phyloP scores from a whole-genome alignment of 257 asterid species.

The Nicotiana benthamiana region DNA sequence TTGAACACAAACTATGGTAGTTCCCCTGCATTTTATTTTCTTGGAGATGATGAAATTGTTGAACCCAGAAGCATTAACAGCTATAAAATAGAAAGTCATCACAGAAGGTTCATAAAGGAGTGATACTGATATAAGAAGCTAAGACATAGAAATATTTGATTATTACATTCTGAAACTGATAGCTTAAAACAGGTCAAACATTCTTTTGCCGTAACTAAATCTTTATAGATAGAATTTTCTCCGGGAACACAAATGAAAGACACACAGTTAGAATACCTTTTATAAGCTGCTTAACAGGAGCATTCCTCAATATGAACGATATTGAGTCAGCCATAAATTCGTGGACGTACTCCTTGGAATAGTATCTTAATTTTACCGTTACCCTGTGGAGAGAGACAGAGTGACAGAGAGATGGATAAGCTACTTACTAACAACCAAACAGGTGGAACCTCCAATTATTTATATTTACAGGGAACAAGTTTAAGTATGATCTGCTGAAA shows the following conservation, averaged over 20 bases:
- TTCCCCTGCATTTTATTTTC: background rate
- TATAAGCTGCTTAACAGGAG: constrained; percentile 48
- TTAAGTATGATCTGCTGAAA: constrained; percentile 4
- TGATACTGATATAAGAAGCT: background rate
- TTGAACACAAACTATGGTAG: background rate
- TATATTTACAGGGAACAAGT: background rate
- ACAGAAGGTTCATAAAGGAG: background rate
- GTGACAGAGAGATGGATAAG: constrained; percentile 5
- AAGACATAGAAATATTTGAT: background rate
- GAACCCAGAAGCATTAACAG: background rate
- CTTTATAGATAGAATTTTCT: background rate
- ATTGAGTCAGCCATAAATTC: constrained; percentile 83
- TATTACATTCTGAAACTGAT: constrained; percentile 3
- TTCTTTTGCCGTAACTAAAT: background rate
- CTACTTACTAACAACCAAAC: background rate
- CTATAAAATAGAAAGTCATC: background rate
- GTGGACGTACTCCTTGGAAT: constrained; percentile 60
- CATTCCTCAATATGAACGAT: constrained; percentile 70
- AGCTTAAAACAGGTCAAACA: background rate
- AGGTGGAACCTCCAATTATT: background rate
- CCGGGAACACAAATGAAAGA: background rate
- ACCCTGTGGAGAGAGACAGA: constrained; percentile 28
- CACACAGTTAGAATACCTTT: constrained; percentile 40
- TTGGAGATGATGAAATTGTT: background rate
- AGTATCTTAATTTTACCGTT: constrained; percentile 64